These are phyloP conservation scores for Microsporum audouinii DNA, from an alignment of 2,329 filamentous ascomycete species.

Conservation along the genomic window DNA sequence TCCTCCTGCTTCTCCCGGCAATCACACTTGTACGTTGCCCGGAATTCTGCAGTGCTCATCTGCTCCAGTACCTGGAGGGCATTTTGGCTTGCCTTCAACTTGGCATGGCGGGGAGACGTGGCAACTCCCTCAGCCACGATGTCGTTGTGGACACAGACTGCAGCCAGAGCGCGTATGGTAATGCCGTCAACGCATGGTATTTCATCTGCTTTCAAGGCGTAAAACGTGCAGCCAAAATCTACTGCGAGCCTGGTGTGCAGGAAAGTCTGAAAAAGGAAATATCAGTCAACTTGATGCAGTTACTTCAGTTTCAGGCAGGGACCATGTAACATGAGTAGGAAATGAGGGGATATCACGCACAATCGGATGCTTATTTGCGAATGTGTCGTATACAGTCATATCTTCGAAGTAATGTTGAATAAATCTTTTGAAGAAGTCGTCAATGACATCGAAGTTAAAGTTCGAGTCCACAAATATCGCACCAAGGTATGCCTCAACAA, in stretches of 20 bases:
- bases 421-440: conserved; percentile 63
- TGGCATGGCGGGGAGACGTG: conserved; percentile 60
- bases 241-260: conserved; percentile 53
- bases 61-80: conserved; percentile 37
- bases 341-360: conserved; percentile 21
- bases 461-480: conserved; percentile 82
- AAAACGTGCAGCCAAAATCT: conserved; percentile 54
- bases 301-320: neutral
- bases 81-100: conserved; percentile 42
- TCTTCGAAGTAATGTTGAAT: conserved; percentile 70
- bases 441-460: conserved; percentile 64
- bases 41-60: conserved; percentile 47
- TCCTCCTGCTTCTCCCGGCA: conserved; percentile 36
- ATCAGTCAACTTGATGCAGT: neutral
- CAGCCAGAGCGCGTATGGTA: conserved; percentile 49
- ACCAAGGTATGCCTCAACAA: conserved; percentile 79
- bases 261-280: conserved; percentile 41
- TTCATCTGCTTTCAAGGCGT: conserved; percentile 38
- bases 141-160: conserved; percentile 62
- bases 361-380: conserved; percentile 74
- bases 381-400: conserved; percentile 78
- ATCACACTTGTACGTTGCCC: conserved; percentile 49
- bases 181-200: conserved; percentile 37
- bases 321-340: neutral
- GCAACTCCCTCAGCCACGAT: conserved; percentile 53